Evolutionary conservation across 1,139 yeast genomes (phyloP), one percentile per base, ranked within the genome.

Genomic region (Suhomyces anneliseae): DNA sequence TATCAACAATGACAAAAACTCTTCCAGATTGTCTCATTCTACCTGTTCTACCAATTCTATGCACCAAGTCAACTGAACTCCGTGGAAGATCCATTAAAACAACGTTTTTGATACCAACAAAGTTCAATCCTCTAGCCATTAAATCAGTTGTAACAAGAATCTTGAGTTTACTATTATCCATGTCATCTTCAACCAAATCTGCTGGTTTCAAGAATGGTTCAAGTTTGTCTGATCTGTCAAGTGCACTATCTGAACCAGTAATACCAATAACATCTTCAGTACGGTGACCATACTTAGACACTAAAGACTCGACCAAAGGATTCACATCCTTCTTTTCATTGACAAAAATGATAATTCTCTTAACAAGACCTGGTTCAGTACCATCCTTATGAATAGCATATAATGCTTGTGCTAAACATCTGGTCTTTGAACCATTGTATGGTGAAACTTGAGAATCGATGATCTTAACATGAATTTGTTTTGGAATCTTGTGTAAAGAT

Each of bases 41-140:
- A 6, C 97, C 98, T 0, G 98, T 93, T 68, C 99, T 79, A 2
- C 99, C 99, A 5, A 90, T 85, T 52, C 99, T 74, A 62, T 93
- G 99, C 19, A 93, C 82, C 49, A 93, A 74, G 65, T 92, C 99
- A 31, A 89, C 85, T 0, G 97, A 81, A 8, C 87, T 84, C 47
- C 80, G 77, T 5, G 99, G 99, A 42, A 90, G 79, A 60, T 93
- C 98, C 70, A 86, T 85, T 44, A 93, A 69, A 35, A 93, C 77
- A 15, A 93, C 90, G 58, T 90, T 90, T 55, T 90, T 79, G 37
- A 93, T 83, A 15, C 89, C 87, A 50, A 80, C 78, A 69, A 93
- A 92, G 61, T 93, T 93, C 46, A 93, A 70, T 1, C 99, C 99
- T 59, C 99, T 76, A 1, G 97, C 95, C 54, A 89, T 72, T 40